phyloP scores from a whole-genome alignment of 495 filamentous ascomycete species.

The Pyrenula aspistea region DNA sequence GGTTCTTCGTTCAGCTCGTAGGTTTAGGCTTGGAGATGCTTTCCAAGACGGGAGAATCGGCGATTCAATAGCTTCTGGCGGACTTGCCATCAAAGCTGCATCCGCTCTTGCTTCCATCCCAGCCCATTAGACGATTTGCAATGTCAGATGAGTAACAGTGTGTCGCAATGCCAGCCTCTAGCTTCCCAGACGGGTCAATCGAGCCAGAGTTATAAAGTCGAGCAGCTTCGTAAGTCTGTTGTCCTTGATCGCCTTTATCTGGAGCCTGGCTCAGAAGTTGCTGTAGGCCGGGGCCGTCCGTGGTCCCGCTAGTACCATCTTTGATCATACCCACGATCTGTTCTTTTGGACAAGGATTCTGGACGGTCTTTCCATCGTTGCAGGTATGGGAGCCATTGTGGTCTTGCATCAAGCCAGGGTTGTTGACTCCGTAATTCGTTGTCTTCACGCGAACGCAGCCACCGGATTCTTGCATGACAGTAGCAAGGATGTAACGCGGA shows the following conservation, averaged over 20 bases:
- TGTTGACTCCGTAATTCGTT: conserved; percentile 30
- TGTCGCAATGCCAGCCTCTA: conserved; percentile 38
- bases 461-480: conserved; percentile 47
- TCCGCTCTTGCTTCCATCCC: conserved; percentile 17
- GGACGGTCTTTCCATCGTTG: conserved; percentile 19
- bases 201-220: conserved; percentile 48
- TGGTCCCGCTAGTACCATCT: conserved; percentile 30
- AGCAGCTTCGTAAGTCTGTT: conserved; percentile 31
- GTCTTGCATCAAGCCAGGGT: conserved; percentile 45
- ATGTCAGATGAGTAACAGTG: conserved; percentile 45
- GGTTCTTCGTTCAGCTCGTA: too few relatives aligned
- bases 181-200: conserved; percentile 27
- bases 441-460: conserved; percentile 44
- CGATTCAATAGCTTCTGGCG: too few relatives aligned
- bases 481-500: conserved; percentile 44
- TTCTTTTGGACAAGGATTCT: conserved; percentile 30
- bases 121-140: conserved; percentile 44
- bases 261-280: conserved; percentile 20
- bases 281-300: conserved; percentile 28
- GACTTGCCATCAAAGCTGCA: too few relatives aligned
- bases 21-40: too few relatives aligned
- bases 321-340: conserved; percentile 35
- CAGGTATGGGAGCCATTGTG: conserved; percentile 35
- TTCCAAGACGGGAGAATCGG: too few relatives aligned
- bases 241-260: conserved; percentile 18